Evolutionary conservation across 495 filamentous ascomycete species (phyloP).

Genomic region (Xylaria grammica): DNA sequence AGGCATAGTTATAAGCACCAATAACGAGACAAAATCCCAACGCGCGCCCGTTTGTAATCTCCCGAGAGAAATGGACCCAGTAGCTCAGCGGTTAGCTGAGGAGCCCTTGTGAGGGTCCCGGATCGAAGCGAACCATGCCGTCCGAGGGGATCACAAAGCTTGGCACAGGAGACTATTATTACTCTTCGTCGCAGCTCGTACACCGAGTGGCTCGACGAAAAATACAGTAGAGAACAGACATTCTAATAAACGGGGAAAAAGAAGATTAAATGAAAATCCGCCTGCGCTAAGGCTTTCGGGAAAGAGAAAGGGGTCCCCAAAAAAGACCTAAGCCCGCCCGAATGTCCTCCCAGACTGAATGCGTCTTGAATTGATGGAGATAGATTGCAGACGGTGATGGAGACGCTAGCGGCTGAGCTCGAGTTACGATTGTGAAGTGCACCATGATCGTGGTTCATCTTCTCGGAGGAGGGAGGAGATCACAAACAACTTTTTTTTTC

Average conservation of each 20-base stretch:
- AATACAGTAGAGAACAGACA: neutral
- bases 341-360: neutral
- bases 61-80: neutral
- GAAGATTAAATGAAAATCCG: slow-evolving; percentile 1
- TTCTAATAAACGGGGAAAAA: neutral
- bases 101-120: slow-evolving; percentile 9
- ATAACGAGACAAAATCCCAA: neutral
- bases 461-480: slow-evolving; percentile 3
- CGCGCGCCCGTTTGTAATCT: slow-evolving; percentile 11
- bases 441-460: slow-evolving; percentile 7
- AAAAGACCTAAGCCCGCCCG: slow-evolving; percentile 1
- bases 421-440: slow-evolving; percentile 4
- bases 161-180: neutral
- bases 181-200: neutral
- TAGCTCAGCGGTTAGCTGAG: slow-evolving; percentile 14
- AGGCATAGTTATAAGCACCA: neutral
- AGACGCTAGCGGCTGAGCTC: slow-evolving; percentile 1
- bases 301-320: neutral
- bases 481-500: slow-evolving; percentile 15
- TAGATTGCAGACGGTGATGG: neutral
- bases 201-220: neutral
- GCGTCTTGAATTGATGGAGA: slow-evolving; percentile 18
- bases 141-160: slow-evolving; percentile 4
- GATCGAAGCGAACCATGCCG: too few relatives aligned
- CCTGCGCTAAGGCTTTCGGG: slow-evolving; percentile 1